Percentiles rank a stretch among this genome's conserved stretches.
phyloP scores from a whole-genome alignment of 257 asterid genomes.

The Solanum pimpinellifolium region DNA sequence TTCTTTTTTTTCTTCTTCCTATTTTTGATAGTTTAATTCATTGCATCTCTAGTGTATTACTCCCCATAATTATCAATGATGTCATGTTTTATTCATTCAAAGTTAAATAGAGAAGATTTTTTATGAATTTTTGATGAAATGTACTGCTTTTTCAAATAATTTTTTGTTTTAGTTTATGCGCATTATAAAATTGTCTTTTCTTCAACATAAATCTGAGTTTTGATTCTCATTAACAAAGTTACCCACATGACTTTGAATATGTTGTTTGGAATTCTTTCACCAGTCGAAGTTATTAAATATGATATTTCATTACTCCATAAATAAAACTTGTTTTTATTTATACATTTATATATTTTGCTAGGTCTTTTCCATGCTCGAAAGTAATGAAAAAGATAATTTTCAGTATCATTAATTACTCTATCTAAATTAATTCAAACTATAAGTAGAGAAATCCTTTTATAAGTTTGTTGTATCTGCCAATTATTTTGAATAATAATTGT shows the following conservation, averaged over 20 bases:
- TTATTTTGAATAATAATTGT: not conserved
- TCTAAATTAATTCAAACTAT: not conserved
- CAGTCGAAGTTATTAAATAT: not conserved
- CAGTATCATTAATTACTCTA: not conserved
- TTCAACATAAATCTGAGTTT: not conserved
- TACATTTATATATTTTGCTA: not conserved
- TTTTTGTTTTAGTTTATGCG: not conserved
- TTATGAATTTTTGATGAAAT: not conserved
- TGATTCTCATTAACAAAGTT: not conserved
- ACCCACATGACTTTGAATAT: not conserved
- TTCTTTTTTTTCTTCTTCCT: not conserved
- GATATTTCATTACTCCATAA: not conserved
- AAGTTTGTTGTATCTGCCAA: not conserved
- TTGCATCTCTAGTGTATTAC: not conserved
- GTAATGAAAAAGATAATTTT: not conserved
- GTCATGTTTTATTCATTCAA: not conserved
- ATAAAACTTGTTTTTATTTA: not conserved
- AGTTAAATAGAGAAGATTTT: not conserved
- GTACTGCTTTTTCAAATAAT: not conserved
- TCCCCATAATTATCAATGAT: not conserved
- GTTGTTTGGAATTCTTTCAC: not conserved
- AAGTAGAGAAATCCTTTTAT: not conserved
- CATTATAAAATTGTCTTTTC: not conserved
- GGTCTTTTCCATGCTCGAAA: not conserved
- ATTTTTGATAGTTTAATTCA: not conserved